Percentiles rank a stretch among this genome's conserved stretches.
phyloP scores from a whole-genome alignment of 176 grass and related monocot genomes.

The Rhynchospora tenuis region DNA sequence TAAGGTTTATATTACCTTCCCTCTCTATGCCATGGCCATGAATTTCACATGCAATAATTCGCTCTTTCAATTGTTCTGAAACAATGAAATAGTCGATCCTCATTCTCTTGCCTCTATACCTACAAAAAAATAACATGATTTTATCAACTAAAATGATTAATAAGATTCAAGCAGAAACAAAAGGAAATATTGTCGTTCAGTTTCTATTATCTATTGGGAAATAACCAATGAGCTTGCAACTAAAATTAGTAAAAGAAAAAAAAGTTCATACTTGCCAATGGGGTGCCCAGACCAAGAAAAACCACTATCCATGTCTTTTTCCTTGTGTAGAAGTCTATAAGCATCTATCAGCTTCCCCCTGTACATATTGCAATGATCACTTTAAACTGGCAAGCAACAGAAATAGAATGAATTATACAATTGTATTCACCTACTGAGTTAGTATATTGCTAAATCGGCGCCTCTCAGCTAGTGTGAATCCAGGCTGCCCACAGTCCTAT shows the following conservation, averaged over 20 bases:
- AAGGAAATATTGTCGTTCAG: background rate
- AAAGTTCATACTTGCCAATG: conserved; percentile 83
- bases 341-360: conserved; percentile 97
- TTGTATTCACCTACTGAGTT: conserved; percentile 54
- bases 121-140: conserved; percentile 26
- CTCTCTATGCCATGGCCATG: conserved; percentile 86
- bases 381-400: conserved; percentile 19
- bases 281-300: conserved; percentile 95
- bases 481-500: conserved; percentile 91
- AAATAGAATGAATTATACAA: conserved; percentile 15
- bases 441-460: conserved; percentile 71
- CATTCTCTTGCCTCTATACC: conserved; percentile 94
- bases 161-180: background rate
- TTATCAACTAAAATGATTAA: background rate
- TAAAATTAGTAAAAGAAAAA: background rate
- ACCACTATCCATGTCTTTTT: conserved; percentile 74
- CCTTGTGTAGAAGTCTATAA: conserved; percentile 80
- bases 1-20: conserved; percentile 51
- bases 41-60: conserved; percentile 68
- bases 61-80: conserved; percentile 59
- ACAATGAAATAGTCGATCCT: conserved; percentile 88
- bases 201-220: background rate
- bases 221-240: background rate
- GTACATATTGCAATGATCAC: conserved; percentile 24
- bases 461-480: conserved; percentile 88